Conservation (phyloP, 441 rosid genomes). For the Erodium texanum region DNA sequence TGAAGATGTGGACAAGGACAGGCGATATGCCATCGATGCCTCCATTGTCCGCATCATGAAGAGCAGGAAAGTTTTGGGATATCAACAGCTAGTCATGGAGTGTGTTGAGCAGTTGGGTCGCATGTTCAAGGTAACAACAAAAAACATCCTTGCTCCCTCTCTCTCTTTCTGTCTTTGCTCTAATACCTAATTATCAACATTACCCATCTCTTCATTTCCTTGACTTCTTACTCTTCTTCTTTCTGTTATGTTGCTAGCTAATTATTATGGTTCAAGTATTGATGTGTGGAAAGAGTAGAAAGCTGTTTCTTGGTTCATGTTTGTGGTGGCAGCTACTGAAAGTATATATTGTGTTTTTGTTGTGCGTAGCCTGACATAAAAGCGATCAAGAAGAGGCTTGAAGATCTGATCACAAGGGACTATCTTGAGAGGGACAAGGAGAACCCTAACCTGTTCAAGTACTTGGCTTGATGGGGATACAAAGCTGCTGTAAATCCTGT, state of each 20-base stretch:
- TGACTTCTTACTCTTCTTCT: too few relatives aligned
- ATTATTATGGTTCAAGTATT: too few relatives aligned
- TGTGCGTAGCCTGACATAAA: constrained; percentile 71
- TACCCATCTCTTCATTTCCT: too few relatives aligned
- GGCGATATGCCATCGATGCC: constrained; percentile 88
- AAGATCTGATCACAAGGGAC: constrained; percentile 79
- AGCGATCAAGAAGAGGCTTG: constrained; percentile 89
- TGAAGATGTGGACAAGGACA: constrained; percentile 85
- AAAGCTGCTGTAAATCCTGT: background rate
- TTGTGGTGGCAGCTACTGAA: too few relatives aligned
- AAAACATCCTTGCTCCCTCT: too few relatives aligned
- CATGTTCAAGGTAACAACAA: constrained; percentile 69
- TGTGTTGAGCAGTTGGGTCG: constrained; percentile 88
- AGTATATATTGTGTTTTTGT: background rate
- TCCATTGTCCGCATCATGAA: constrained; percentile 97
- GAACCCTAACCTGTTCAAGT: constrained; percentile 28
- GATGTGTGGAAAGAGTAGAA: too few relatives aligned
- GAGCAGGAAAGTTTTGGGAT: constrained; percentile 71
- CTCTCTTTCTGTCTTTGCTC: too few relatives aligned
- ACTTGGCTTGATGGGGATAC: constrained; percentile 25
- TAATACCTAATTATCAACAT: too few relatives aligned
- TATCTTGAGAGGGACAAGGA: constrained; percentile 38
- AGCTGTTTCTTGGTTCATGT: too few relatives aligned
- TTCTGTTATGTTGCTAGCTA: too few relatives aligned
- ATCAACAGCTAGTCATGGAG: constrained; percentile 71